Conservation (phyloP, 2,329 filamentous ascomycete species). For the Zymoseptoria passerinii region DNA sequence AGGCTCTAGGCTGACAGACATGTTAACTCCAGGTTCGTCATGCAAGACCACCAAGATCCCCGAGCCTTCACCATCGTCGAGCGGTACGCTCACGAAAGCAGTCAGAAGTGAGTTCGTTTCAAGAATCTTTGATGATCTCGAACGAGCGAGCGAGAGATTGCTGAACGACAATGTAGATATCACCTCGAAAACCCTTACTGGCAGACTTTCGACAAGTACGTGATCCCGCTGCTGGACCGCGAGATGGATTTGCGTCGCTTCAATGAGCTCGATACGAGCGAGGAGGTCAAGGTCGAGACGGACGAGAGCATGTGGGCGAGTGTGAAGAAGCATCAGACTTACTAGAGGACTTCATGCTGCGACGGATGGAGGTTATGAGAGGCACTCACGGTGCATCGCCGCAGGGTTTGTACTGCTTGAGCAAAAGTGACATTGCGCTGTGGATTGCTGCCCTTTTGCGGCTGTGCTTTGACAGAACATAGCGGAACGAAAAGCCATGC, state of each 20-base stretch:
- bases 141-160: not conserved
- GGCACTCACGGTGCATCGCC: not conserved
- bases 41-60: slow-evolving; percentile 62
- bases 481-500: not conserved
- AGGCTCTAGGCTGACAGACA: not conserved
- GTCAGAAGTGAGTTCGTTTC: slow-evolving; percentile 37
- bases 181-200: slow-evolving; percentile 58
- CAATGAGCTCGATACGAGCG: slow-evolving; percentile 56
- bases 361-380: not conserved
- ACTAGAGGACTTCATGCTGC: slow-evolving; percentile 2
- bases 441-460: not conserved
- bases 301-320: slow-evolving; percentile 28
- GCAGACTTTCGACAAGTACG: slow-evolving; percentile 69
- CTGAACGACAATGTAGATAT: slow-evolving; percentile 26
- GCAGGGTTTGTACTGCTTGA: not conserved
- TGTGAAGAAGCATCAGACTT: slow-evolving; percentile 29
- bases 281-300: slow-evolving; percentile 29
- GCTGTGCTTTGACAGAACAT: not conserved
- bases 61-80: slow-evolving; percentile 69
- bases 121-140: not conserved
- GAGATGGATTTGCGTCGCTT: slow-evolving; percentile 61
- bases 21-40: slow-evolving; percentile 56
- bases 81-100: slow-evolving; percentile 57
- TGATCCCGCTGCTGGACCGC: slow-evolving; percentile 57
- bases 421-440: not conserved